A percentile compares a stretch with the other conserved stretches of the same genome.
phyloP scores from a whole-genome alignment of 352 stramenopile genomes.

The Globisporangium perplexum region DNA sequence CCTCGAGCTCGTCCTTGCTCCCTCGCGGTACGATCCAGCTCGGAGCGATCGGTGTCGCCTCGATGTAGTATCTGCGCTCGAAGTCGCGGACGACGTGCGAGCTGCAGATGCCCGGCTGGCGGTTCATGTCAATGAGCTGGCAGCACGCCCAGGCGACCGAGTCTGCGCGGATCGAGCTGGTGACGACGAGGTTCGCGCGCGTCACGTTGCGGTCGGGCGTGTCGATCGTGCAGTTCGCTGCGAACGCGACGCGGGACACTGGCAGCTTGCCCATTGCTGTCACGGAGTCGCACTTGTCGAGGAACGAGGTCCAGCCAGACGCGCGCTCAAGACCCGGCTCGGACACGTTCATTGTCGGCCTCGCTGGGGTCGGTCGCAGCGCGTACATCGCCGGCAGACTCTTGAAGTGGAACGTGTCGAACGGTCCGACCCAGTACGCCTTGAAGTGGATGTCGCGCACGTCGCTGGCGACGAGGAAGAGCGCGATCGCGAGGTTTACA shows the following conservation, averaged over 20 bases:
- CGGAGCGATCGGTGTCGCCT: slow-evolving; percentile 10
- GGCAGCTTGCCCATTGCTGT: slow-evolving; percentile 9
- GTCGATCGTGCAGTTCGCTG: slow-evolving; percentile 35
- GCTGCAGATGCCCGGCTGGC: slow-evolving; percentile 44
- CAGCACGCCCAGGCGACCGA: slow-evolving; percentile 49
- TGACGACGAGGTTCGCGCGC: slow-evolving; percentile 34
- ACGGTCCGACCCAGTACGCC: slow-evolving; percentile 34
- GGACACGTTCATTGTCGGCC: neutral
- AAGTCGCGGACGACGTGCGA: slow-evolving; percentile 43
- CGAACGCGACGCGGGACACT: slow-evolving; percentile 1
- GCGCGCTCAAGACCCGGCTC: too few relatives aligned
- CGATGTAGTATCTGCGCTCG: slow-evolving; percentile 23
- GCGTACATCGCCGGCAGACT: too few relatives aligned
- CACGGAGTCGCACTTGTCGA: slow-evolving; percentile 37
- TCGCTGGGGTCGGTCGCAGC: slow-evolving; percentile 4
- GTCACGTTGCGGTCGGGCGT: slow-evolving; percentile 11
- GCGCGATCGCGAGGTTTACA: slow-evolving; percentile 17
- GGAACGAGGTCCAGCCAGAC: slow-evolving; percentile 39
- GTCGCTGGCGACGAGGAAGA: slow-evolving; percentile 29
- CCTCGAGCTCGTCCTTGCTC: slow-evolving; percentile 29
- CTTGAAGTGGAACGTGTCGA: slow-evolving; percentile 31
- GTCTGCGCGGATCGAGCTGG: slow-evolving; percentile 35
- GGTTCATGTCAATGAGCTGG: slow-evolving; percentile 34
- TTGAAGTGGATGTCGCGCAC: slow-evolving; percentile 59
- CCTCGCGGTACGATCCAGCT: slow-evolving; percentile 15